These are phyloP conservation scores for Astraeus odoratus DNA, from an alignment of 768 basidiomycete species.

Conservation along the genomic window DNA sequence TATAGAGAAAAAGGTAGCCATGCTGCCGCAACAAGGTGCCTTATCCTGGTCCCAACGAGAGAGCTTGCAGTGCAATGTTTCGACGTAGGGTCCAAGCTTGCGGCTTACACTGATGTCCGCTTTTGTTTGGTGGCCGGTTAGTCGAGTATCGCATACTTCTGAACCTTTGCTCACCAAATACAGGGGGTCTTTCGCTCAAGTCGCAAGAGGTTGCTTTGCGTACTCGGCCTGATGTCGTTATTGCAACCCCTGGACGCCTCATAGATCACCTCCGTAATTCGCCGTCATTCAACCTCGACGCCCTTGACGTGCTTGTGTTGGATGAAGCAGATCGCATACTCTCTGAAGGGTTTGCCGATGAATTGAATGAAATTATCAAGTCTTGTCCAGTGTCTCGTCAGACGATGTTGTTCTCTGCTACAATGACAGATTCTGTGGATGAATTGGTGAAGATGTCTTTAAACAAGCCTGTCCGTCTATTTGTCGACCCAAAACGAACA, in stretches of 20 bases:
- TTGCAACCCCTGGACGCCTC: conserved; percentile 95
- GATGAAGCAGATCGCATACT: conserved; percentile 99
- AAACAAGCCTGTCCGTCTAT: conserved; percentile 87
- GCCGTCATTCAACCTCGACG: conserved; percentile 85
- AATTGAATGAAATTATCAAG: conserved; percentile 88
- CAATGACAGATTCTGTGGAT: conserved; percentile 96
- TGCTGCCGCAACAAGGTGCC: conserved; percentile 80
- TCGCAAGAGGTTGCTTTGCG: conserved; percentile 84
- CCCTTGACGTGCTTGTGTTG: conserved; percentile 87
- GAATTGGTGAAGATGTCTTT: conserved; percentile 89
- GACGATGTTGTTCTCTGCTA: conserved; percentile 98
- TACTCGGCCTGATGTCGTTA: conserved; percentile 85
- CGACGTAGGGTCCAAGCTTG: conserved; percentile 82
- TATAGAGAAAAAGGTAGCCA: conserved; percentile 88
- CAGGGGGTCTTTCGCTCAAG: conserved; percentile 90
- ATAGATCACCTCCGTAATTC: conserved; percentile 98
- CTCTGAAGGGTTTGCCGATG: conserved; percentile 90
- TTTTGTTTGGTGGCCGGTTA: conserved; percentile 90
- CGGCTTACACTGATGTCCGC: conserved; percentile 81
- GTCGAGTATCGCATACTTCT: conserved; percentile 17
- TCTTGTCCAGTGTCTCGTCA: conserved; percentile 84
- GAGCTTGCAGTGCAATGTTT: conserved; percentile 96
- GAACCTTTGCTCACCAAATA: conserved; percentile 2
- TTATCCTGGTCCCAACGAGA: conserved; percentile 90
- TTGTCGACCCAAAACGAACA: conserved; percentile 89